Evolutionary conservation across 768 basidiomycete species (phyloP).

Genomic region (Trametes punicea): DNA sequence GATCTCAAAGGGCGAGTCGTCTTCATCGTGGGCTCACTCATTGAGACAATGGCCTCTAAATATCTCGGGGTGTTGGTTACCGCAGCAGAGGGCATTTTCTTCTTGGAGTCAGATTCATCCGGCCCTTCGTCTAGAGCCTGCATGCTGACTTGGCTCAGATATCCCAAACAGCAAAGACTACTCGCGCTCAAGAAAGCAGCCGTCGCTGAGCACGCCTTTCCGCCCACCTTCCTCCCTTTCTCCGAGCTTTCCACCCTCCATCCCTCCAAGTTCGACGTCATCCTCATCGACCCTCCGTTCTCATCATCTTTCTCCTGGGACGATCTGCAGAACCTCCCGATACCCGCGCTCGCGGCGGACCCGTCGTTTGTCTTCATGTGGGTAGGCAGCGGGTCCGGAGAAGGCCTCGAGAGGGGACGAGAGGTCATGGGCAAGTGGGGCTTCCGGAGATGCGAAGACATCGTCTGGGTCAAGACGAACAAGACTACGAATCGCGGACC

Average conservation of each 20-base stretch:
- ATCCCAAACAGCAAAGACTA: conserved; percentile 89
- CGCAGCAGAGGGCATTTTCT: not conserved
- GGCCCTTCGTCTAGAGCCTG: no score
- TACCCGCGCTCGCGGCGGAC: conserved; percentile 81
- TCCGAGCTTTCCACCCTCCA: conserved; percentile 53
- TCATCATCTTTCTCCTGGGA: conserved; percentile 86
- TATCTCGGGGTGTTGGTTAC: not conserved
- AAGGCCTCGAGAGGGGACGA: conserved; percentile 87
- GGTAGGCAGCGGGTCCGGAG: conserved; percentile 89
- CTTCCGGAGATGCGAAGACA: conserved; percentile 91
- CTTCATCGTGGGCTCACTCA: no score
- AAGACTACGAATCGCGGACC: conserved; percentile 65
- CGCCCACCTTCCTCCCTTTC: conserved; percentile 69
- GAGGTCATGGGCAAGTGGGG: conserved; percentile 94
- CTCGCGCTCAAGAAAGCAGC: conserved; percentile 79
- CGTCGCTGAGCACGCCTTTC: conserved; percentile 64
- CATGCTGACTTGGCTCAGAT: conserved; percentile 48
- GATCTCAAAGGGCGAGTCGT: no score
- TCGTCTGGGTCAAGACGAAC: conserved; percentile 98
- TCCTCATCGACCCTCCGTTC: conserved; percentile 88
- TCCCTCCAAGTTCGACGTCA: conserved; percentile 81
- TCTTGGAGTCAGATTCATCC: not conserved
- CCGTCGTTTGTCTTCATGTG: conserved; percentile 94
- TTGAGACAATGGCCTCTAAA: not conserved
- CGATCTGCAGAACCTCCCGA: conserved; percentile 74